A percentile compares a stretch with the other conserved stretches of the same genome.
phyloP scores from a whole-genome alignment of 768 basidiomycete species.

The Termitomyces sp. region DNA sequence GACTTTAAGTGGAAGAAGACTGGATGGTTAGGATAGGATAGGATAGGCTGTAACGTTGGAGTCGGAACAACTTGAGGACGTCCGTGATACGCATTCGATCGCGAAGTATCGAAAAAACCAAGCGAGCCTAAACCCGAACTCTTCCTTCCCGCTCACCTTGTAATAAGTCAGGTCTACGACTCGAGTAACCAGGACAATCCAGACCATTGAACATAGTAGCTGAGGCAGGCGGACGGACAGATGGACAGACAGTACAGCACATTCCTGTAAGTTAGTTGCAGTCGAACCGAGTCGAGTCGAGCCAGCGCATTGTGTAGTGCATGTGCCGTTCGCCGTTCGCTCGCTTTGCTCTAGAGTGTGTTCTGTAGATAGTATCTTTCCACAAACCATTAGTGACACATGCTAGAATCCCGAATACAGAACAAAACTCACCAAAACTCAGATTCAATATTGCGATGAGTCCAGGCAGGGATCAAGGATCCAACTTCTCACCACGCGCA shows the following conservation, averaged over 20 bases:
- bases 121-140: too few species aligned
- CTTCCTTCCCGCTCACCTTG: not conserved
- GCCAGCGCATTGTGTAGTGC: too few species aligned
- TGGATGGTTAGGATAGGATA: not conserved
- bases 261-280: not conserved
- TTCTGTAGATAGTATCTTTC: not conserved
- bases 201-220: not conserved
- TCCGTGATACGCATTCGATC: not conserved
- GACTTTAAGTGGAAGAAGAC: not conserved
- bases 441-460: not conserved
- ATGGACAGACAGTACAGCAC: not conserved
- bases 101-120: not conserved
- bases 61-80: not conserved
- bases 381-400: not conserved
- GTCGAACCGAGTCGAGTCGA: not conserved
- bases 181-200: not conserved
- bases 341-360: not conserved
- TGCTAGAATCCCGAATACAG: not conserved
- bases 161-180: not conserved
- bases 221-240: not conserved
- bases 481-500: conserved; percentile 81
- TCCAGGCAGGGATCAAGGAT: conserved; percentile 22
- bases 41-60: not conserved
- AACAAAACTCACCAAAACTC: not conserved
- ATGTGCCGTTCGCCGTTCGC: not conserved